phyloP scores from a whole-genome alignment of 2,329 filamentous ascomycete genomes.

The Grosmannia serpens region DNA sequence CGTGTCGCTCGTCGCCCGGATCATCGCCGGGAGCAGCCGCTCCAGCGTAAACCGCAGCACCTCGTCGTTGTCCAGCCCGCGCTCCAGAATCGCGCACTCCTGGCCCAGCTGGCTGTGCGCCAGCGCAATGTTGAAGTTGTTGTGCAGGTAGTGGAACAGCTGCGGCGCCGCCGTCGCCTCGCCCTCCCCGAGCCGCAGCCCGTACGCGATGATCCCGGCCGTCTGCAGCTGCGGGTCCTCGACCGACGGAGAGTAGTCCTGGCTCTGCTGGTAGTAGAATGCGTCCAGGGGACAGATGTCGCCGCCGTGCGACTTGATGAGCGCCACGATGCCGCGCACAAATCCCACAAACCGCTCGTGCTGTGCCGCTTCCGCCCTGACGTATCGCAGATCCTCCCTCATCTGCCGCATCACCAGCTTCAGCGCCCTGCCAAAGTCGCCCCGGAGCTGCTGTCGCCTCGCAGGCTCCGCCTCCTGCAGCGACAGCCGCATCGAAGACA shows the following conservation, averaged over 20 bases:
- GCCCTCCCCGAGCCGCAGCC: constrained; percentile 40
- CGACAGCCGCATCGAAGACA: constrained; percentile 38
- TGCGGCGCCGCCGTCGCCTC: constrained; percentile 34
- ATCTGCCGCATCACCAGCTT: constrained; percentile 41
- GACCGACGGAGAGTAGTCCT: constrained; percentile 41
- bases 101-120: constrained; percentile 35
- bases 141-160: constrained; percentile 46
- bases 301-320: constrained; percentile 41
- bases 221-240: constrained; percentile 46
- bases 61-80: constrained; percentile 33
- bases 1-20: constrained; percentile 25
- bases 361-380: constrained; percentile 22
- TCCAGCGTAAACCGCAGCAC: constrained; percentile 36
- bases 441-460: constrained; percentile 24
- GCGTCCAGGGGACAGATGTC: constrained; percentile 42
- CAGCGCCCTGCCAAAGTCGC: constrained; percentile 32
- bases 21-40: constrained; percentile 43
- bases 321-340: constrained; percentile 36
- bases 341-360: constrained; percentile 40
- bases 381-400: constrained; percentile 33
- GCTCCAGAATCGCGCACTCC: constrained; percentile 32
- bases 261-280: constrained; percentile 45
- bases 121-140: constrained; percentile 44
- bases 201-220: constrained; percentile 44
- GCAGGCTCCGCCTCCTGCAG: constrained; percentile 27